phyloP scores from a whole-genome alignment of 1,284 basidiomycete genomes.

The Tilletia walkeri region DNA sequence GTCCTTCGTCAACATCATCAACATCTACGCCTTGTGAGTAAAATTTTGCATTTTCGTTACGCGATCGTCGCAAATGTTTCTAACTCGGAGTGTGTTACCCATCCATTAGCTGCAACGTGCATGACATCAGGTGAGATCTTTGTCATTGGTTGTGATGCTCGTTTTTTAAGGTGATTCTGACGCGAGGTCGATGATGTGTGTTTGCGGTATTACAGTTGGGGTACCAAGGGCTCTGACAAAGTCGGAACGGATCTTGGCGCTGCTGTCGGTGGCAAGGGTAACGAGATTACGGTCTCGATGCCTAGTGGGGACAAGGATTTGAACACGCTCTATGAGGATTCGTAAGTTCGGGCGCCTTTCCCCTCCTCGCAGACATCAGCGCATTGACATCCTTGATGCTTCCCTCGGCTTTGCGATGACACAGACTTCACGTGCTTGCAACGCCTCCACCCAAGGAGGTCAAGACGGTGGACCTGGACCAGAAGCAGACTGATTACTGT shows the following conservation, averaged over 20 bases:
- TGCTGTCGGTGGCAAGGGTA: conserved; percentile 29
- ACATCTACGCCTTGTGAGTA: conserved; percentile 47
- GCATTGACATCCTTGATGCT: neutral
- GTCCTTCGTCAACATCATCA: conserved; percentile 53
- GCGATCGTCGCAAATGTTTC: neutral
- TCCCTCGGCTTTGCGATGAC: neutral
- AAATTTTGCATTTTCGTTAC: too few species aligned
- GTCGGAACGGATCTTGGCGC: conserved; percentile 48
- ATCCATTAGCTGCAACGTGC: conserved; percentile 42
- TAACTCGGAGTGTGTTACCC: neutral
- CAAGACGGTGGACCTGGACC: conserved; percentile 72
- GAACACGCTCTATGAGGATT: conserved; percentile 53
- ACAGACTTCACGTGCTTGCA: conserved; percentile 7
- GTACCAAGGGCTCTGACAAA: conserved; percentile 52
- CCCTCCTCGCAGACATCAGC: neutral
- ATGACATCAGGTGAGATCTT: conserved; percentile 30
- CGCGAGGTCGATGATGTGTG: neutral
- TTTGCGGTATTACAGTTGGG: conserved; percentile 32
- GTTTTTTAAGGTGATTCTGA: neutral
- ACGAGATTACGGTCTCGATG: conserved; percentile 49
- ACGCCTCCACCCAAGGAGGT: neutral
- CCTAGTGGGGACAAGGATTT: conserved; percentile 51
- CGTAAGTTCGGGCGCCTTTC: conserved; percentile 62
- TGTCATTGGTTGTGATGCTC: neutral
- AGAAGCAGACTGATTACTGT: conserved; percentile 16